Base-by-base conservation (phyloP, 371 early-diverging fungal genomes). In the Batkoa obscura region DNA sequence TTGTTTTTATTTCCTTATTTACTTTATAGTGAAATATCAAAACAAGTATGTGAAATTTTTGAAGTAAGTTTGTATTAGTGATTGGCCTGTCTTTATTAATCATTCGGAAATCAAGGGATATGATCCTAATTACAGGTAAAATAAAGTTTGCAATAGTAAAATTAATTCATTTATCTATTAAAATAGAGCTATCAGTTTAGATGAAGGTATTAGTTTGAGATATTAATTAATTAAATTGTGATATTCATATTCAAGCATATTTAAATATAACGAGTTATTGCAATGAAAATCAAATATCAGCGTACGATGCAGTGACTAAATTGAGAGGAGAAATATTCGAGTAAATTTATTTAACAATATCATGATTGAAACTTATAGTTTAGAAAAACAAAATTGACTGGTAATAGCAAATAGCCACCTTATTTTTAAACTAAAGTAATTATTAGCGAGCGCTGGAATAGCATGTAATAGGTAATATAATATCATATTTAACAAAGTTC, bases 111-210 rank as follows among this genome's bases (percentile, higher is more conserved):
- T 34, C 17, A 38, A 54, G 54, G 38, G 10, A 9, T 54, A 54
- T 23, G 54, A 54, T 35, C 54, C 54, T 13, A 39, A 54, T 17
- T 54, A 6, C 39, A 10, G 41, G 54, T 54, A 54, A 5, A 2
- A n/a, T n/a, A 2, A 12, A 9, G 5, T 39, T 54, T 3, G 2
- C 32, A 3, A 35, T 34, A 5, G 32, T 31, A 17, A 13, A 13
- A 31, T 17, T 10, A 31, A 3, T 12, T 9, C 2, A 4, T 36
- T 30, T 30, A 8, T 8, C 41, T 13, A 17, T n/a, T n/a, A n/a
- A n/a, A 6, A 13, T 17, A 54, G 54, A 15, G n/a, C 35, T 13
- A 54, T 54, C n/a, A 54, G 54, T 39, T 54, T 54, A 39, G 54
- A 54, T 39, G 54, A 54, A 23, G 48, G 48, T 48, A 48, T 15